Conservation (phyloP, 225 moss, liverwort and hornwort species). For the Bryum argenteum region DNA sequence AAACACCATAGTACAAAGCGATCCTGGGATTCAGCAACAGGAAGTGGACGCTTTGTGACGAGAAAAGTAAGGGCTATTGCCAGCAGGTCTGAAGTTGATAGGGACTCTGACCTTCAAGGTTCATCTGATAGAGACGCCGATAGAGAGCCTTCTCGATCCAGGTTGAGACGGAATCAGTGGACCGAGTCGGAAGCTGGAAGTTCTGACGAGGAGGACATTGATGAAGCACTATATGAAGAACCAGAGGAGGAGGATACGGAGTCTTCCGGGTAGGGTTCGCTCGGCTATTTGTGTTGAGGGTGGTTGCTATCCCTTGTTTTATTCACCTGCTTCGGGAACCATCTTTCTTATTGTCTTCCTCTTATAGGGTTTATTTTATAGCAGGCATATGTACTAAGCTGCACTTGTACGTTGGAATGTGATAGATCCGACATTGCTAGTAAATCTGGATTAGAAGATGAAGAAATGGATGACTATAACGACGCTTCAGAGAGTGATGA, state of each 20-base stretch:
- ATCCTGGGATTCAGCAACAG: constrained; percentile 61
- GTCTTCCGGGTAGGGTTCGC: constrained; percentile 58
- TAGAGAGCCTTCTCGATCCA: constrained; percentile 56
- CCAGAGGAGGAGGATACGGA: constrained; percentile 96
- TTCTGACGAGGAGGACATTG: constrained; percentile 81
- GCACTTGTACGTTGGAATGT: constrained; percentile 29
- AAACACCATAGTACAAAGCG: constrained; percentile 65
- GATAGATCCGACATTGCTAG: constrained; percentile 82
- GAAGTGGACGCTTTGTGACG: constrained; percentile 58
- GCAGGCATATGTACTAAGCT: constrained; percentile 23
- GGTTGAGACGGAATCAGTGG: constrained; percentile 66
- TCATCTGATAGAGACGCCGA: constrained; percentile 58
- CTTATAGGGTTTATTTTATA: not conserved
- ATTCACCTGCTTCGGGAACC: no score
- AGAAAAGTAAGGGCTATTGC: constrained; percentile 54
- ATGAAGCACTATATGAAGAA: constrained; percentile 70
- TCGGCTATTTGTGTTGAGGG: constrained; percentile 19
- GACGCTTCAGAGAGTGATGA: constrained; percentile 78
- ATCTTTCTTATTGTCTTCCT: not conserved
- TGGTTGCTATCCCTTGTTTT: no score
- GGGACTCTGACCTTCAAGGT: constrained; percentile 72
- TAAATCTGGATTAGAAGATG: constrained; percentile 93
- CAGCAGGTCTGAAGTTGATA: constrained; percentile 64
- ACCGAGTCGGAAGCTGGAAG: constrained; percentile 87
- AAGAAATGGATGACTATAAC: constrained; percentile 70